Percentiles rank a stretch among this genome's conserved stretches.
Evolutionary conservation across 2,329 filamentous ascomycete genomes (phyloP).

Genomic region (Fusarium torreyae): DNA sequence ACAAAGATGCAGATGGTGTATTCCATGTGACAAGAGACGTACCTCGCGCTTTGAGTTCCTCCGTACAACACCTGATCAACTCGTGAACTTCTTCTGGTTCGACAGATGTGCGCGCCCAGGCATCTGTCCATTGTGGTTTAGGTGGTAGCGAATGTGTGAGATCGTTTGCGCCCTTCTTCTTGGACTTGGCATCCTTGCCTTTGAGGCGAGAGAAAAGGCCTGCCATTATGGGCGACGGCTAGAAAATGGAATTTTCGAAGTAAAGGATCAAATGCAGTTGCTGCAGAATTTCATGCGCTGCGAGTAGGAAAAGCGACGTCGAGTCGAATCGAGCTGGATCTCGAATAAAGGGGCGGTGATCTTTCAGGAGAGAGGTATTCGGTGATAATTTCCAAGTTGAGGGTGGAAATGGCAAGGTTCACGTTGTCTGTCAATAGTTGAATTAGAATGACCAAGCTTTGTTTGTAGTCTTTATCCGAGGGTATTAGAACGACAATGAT

Average conservation of each 20-base stretch:
- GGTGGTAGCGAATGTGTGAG: constrained; percentile 67
- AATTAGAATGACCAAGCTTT: constrained; percentile 7
- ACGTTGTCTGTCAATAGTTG: constrained; percentile 17
- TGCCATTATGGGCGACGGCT: constrained; percentile 62
- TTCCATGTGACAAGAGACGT: constrained; percentile 55
- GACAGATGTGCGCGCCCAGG: constrained; percentile 86
- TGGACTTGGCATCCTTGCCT: constrained; percentile 78
- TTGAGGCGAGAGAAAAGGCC: constrained; percentile 77
- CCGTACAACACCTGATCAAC: constrained; percentile 85
- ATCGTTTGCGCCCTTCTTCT: constrained; percentile 76
- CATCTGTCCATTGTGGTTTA: constrained; percentile 89
- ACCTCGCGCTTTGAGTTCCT: constrained; percentile 96
- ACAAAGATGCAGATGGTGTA: constrained; percentile 1
- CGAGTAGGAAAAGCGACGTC: constrained; percentile 29
- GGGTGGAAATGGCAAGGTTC: constrained; percentile 31
- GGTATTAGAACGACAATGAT: constrained; percentile 24
- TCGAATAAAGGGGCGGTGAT: constrained; percentile 42
- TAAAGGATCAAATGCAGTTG: constrained; percentile 22
- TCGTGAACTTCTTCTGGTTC: constrained; percentile 93
- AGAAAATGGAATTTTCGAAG: constrained; percentile 14
- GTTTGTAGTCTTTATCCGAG: constrained; percentile 13
- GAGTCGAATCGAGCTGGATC: constrained; percentile 26
- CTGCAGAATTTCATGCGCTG: constrained; percentile 31
- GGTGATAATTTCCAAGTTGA: constrained; percentile 37
- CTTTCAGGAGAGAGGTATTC: constrained; percentile 18